Evolutionary conservation across 1,284 basidiomycete genomes (phyloP), one percentile per base, ranked within the genome.

Genomic region (Cutaneotrichosporon dermatis): DNA sequence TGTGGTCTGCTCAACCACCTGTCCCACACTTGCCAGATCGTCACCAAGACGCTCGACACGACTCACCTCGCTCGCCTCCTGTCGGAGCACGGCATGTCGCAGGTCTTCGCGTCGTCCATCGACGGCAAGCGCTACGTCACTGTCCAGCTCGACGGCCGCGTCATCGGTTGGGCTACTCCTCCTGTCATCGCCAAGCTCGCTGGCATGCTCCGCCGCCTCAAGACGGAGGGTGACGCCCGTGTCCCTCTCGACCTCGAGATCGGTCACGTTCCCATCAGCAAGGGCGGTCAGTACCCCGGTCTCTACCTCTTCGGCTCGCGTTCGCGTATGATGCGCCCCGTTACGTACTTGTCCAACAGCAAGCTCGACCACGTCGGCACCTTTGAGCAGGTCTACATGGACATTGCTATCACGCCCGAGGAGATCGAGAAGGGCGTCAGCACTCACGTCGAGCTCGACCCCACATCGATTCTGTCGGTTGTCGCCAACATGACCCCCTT

Each of bases 321-420:
- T 55, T 84, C 92, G 46, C 83, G 96, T 62, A 97, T 99, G 93
- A 98, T 99, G 95, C 85, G 96, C 49, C 95, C 97, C 3, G 96
- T 99, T 62, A 92, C 89, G 70, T 94, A 90, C 77, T 79, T 99
- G 48, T 80, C 83, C 61, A 99, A 98, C 75, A 88, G 87, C 55
- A 84, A 85, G 66, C 84, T 89, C 66, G 96, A 99, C 76, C 90
- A 90, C 75, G 84, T 99, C 54, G 96, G 96, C 3, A 86, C 95
- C 2, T 99, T 99, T 69, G 96, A 99, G 79, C 96, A 99, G 79
- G 96, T 99, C 9, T 99, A 99, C 78, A 94, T 99, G 89, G 91
- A 99, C 75, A 90, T 99, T 72, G 95, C 96, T 0, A 89, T 92
- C 73, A 90, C 86, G 57, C 87, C 87, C 4, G 88, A 89, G 68